Percentiles rank a stretch among this genome's conserved stretches.
phyloP scores from a whole-genome alignment of 2,329 filamentous ascomycete genomes.

The Dactylellina leptospora region DNA sequence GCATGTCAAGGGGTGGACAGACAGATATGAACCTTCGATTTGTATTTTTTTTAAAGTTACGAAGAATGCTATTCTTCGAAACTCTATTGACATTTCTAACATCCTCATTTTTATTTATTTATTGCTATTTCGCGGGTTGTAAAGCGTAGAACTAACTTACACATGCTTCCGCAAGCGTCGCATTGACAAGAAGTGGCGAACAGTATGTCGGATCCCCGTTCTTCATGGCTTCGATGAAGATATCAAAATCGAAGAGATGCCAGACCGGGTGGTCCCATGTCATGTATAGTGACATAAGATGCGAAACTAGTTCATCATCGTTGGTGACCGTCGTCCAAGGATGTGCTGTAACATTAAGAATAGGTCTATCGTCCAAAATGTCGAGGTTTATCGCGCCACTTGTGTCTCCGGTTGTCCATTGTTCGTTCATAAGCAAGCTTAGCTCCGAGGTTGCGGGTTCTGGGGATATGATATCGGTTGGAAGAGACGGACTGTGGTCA shows the following conservation, averaged over 20 bases:
- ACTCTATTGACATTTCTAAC: neutral
- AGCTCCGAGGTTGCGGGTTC: constrained; percentile 24
- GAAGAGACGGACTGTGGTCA: constrained; percentile 20
- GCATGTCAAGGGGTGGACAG: constrained; percentile 20
- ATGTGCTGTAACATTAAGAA: constrained; percentile 24
- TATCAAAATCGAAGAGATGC: constrained; percentile 48
- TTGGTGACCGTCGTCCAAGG: constrained; percentile 44
- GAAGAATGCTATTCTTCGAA: neutral
- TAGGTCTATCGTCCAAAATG: constrained; percentile 26
- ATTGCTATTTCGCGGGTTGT: constrained; percentile 22
- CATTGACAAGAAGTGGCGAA: constrained; percentile 47
- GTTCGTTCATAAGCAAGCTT: constrained; percentile 44
- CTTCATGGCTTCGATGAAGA: constrained; percentile 49
- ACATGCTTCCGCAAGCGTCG: constrained; percentile 51
- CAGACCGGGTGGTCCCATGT: constrained; percentile 49
- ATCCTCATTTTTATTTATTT: constrained; percentile 2
- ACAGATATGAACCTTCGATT: constrained; percentile 11
- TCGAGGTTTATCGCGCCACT: constrained; percentile 9
- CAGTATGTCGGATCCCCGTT: constrained; percentile 35
- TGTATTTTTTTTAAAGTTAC: neutral
- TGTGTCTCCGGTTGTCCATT: constrained; percentile 8
- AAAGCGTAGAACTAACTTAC: constrained; percentile 44
- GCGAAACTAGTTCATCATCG: constrained; percentile 42
- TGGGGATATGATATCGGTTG: constrained; percentile 39
- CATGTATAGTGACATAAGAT: constrained; percentile 46